These are phyloP conservation scores for Magnaporthiopsis incrustans DNA, from an alignment of 2,329 filamentous ascomycete genomes.

Conservation along the genomic window DNA sequence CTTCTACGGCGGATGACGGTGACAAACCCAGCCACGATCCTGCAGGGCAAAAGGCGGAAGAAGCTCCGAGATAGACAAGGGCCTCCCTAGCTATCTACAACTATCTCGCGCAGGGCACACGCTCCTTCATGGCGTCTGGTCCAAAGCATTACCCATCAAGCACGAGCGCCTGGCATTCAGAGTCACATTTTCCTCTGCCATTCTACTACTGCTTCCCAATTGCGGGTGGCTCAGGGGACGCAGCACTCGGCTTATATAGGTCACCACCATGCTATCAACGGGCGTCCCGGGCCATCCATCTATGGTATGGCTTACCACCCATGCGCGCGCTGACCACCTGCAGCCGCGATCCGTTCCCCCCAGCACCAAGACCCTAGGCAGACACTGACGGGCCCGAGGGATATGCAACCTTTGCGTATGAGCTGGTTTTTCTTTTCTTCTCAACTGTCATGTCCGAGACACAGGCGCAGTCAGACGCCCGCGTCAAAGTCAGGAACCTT, in stretches of 20 bases:
- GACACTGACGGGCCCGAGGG: not conserved
- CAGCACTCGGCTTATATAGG: no score
- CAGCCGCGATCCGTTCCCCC: not conserved
- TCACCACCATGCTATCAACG: not conserved
- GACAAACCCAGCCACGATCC: not conserved
- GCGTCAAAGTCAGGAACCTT: not conserved
- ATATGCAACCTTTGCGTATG: not conserved
- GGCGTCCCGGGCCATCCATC: not conserved
- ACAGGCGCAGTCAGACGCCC: not conserved
- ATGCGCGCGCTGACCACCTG: not conserved
- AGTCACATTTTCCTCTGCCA: not conserved
- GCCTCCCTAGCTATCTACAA: no score
- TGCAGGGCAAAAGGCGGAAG: not conserved
- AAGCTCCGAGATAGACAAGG: not conserved
- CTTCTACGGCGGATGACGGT: no score
- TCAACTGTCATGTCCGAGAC: not conserved
- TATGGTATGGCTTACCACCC: no score
- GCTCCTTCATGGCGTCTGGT: not conserved
- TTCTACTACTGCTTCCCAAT: not conserved
- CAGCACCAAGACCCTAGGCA: not conserved
- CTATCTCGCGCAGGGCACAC: not conserved
- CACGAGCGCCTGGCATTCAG: not conserved
- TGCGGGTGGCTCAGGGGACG: not conserved
- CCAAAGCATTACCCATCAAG: no score
- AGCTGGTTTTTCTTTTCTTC: not conserved